Conservation (phyloP, 1,139 yeast species). For the Pichia sp. region DNA sequence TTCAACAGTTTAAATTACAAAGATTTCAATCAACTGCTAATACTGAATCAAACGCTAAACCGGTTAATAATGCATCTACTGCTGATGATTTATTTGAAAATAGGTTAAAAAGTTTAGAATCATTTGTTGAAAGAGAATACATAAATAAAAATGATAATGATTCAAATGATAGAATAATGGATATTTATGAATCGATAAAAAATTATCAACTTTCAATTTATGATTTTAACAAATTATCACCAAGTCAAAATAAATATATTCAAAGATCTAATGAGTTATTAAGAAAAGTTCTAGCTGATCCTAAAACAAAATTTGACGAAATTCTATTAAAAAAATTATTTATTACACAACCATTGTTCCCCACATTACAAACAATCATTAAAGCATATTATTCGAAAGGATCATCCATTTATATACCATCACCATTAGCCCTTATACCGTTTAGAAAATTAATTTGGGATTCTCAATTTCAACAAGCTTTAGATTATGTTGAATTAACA, state of each 20-base stretch:
- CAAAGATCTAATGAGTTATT: conserved; percentile 20
- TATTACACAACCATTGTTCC: conserved; percentile 15
- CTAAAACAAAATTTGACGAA: conserved; percentile 12
- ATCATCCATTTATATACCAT: conserved; percentile 35
- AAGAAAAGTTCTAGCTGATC: conserved; percentile 5
- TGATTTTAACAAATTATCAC: conserved; percentile 19
- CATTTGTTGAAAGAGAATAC: conserved; percentile 12
- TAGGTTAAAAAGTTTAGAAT: conserved; percentile 18
- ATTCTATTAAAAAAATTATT: conserved; percentile 11
- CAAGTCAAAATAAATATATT: conserved; percentile 18
- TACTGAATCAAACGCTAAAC: not conserved
- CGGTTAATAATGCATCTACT: conserved; percentile 4
- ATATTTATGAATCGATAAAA: conserved; percentile 13
- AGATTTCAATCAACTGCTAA: conserved; percentile 9
- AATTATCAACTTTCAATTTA: conserved; percentile 23
- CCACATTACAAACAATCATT: conserved; percentile 20
- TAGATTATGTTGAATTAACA: conserved; percentile 54
- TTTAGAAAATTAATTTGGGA: conserved; percentile 52
- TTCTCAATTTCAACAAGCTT: conserved; percentile 53
- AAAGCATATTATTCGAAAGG: conserved; percentile 32
- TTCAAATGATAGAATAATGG: conserved; percentile 1
- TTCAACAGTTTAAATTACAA: not conserved
- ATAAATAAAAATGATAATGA: not conserved
- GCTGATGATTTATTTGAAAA: conserved; percentile 18
- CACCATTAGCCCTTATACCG: conserved; percentile 51